phyloP scores from a whole-genome alignment of 306 rosid species.

The Gastrolobium bilobum region DNA sequence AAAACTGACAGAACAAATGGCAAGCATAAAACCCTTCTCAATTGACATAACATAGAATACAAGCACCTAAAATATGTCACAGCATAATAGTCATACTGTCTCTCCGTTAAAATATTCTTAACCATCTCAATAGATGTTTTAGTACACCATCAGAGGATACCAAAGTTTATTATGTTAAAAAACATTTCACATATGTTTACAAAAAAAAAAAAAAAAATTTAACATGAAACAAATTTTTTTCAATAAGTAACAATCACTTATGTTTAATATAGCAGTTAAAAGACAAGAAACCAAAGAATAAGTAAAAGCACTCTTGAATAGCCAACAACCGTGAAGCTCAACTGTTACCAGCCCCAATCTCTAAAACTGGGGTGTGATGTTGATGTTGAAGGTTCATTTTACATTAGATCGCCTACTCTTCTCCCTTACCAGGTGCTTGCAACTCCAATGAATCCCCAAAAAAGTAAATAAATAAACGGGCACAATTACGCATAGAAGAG shows the following conservation, averaged over 20 bases:
- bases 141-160: conserved; percentile 10
- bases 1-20: conserved; percentile 11
- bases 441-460: conserved; percentile 32
- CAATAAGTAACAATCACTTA: conserved; percentile 3
- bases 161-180: neutral
- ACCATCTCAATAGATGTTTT: conserved; percentile 18
- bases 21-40: conserved; percentile 7
- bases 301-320: neutral
- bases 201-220: neutral
- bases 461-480: neutral
- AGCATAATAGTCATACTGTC: neutral
- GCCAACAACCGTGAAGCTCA: neutral
- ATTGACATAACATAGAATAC: conserved; percentile 18
- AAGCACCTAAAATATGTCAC: conserved; percentile 2
- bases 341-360: neutral
- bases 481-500: conserved; percentile 24
- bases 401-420: neutral
- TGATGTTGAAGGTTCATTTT: neutral
- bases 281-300: conserved; percentile 4
- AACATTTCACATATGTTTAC: neutral
- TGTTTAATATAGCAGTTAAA: conserved; percentile 19
- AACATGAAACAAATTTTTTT: neutral
- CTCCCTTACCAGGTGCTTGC: neutral
- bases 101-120: neutral
- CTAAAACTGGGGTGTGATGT: neutral